Conservation (phyloP, 768 basidiomycete species). For the Tricholoma sp. region DNA sequence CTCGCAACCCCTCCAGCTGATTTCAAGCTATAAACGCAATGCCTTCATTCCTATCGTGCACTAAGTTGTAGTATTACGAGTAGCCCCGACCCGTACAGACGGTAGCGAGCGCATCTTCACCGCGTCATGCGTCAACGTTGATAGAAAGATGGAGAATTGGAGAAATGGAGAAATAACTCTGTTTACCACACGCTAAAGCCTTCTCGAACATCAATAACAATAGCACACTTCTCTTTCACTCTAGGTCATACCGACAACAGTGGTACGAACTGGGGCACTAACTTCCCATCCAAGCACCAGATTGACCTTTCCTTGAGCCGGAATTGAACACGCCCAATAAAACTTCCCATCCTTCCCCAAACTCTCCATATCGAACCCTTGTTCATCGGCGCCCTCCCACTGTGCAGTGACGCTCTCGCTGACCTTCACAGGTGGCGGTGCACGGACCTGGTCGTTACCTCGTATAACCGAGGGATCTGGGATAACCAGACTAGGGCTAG, state of each 20-base stretch:
- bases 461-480: background rate
- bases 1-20: no score
- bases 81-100: no score
- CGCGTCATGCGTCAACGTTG: background rate
- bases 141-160: background rate
- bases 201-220: no score
- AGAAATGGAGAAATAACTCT: background rate
- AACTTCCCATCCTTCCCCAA: conserved; percentile 31
- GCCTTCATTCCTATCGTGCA: no score
- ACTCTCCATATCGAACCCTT: conserved; percentile 5
- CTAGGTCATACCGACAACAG: conserved; percentile 1
- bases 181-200: no score
- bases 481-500: conserved; percentile 18
- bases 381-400: conserved; percentile 27
- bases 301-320: conserved; percentile 24
- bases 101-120: no score
- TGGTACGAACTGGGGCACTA: background rate
- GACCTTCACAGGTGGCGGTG: conserved; percentile 15
- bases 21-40: no score
- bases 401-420: conserved; percentile 21
- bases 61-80: no score
- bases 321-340: conserved; percentile 25
- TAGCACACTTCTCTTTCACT: no score
- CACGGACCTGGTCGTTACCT: background rate
- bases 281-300: conserved; percentile 21